A percentile compares a stretch with the other conserved stretches of the same genome.
Evolutionary conservation across 2,329 filamentous ascomycete genomes (phyloP).

Genomic region (Colletotrichum tamarilloi): DNA sequence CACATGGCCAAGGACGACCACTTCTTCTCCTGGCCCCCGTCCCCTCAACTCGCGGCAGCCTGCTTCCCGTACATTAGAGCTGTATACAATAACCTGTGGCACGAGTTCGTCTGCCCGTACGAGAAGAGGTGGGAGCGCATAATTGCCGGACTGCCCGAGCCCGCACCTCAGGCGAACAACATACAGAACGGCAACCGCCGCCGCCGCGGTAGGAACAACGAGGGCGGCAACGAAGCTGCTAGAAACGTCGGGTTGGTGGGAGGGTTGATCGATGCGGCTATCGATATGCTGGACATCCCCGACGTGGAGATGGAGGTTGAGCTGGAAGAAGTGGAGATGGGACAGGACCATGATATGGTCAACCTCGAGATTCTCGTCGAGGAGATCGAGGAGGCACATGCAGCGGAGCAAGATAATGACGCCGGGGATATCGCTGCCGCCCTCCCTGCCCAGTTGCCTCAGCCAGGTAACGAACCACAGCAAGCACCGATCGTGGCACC

Average conservation of each 20-base stretch:
- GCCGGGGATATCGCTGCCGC: neutral
- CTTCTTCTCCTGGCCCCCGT: conserved; percentile 65
- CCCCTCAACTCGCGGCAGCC: conserved; percentile 60
- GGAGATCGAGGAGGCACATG: conserved; percentile 44
- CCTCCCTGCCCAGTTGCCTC: neutral
- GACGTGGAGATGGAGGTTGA: conserved; percentile 39
- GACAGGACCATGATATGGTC: conserved; percentile 50
- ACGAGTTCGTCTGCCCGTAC: conserved; percentile 56
- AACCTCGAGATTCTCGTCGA: conserved; percentile 42
- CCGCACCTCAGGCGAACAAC: conserved; percentile 19
- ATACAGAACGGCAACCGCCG: conserved; percentile 11
- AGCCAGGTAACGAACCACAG: neutral
- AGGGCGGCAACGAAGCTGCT: conserved; percentile 26
- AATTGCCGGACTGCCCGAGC: conserved; percentile 51
- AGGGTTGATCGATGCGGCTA: conserved; percentile 38
- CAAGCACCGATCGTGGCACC: conserved; percentile 40
- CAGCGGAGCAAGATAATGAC: conserved; percentile 28
- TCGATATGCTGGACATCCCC: conserved; percentile 37
- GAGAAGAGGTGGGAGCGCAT: conserved; percentile 61
- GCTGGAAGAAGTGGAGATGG: conserved; percentile 38
- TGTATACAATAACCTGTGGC: conserved; percentile 59
- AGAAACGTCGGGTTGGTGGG: conserved; percentile 37
- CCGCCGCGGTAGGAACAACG: conserved; percentile 23
- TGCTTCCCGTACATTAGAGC: conserved; percentile 57
- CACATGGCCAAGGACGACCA: conserved; percentile 57